Base-by-base conservation (phyloP, 2,329 filamentous ascomycete genomes). In the Calonectria hawksworthii region DNA sequence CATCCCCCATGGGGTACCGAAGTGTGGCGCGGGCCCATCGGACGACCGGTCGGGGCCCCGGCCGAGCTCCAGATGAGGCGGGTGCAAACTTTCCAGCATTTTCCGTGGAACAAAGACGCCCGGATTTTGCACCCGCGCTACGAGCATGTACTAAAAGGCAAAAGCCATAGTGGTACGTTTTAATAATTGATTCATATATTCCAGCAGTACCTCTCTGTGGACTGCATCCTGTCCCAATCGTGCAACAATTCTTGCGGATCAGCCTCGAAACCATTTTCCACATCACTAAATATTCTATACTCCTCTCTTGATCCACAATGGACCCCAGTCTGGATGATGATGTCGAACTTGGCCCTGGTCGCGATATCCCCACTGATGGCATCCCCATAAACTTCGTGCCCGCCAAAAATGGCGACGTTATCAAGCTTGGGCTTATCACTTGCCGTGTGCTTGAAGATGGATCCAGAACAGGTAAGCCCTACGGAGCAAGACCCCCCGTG, bases 371-470 rank as follows among this genome's bases (percentile, higher is more conserved):
- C 34, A 73, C 71, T 3, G 71, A 69, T 30, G 21, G 34, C 14
- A 73, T 65, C 54, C 71, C 71, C 16, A 66, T 73, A 18, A 73
- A 73, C 54, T 69, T 73, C 50, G 71, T 73, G 13, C 71, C 71
- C 56, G 71, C 71, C n/a, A 73, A 73, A n/a, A 41, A 23, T 5
- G 71, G 71, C 34, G 71, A 73, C 13, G 44, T 69, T 13, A 65
- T 73, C 56, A 73, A 73, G 36, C 66, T 73, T 6, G 71, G 71
- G 7, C 26, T 73, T 38, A 69, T 73, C 66, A 73, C 71, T 56
- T 73, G 71, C 44, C 71, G 71, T 5, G 71, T 73, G 26, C 71
- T 73, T 16, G 71, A 73, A 50, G 71, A 73, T 50, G 71, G 71
- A 14, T 69, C 71, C 32, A 56, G 65, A 18, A 73, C 59, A 69